Evolutionary conservation across 2,329 filamentous ascomycete species (phyloP).

Genomic region (Ilyonectria robusta): DNA sequence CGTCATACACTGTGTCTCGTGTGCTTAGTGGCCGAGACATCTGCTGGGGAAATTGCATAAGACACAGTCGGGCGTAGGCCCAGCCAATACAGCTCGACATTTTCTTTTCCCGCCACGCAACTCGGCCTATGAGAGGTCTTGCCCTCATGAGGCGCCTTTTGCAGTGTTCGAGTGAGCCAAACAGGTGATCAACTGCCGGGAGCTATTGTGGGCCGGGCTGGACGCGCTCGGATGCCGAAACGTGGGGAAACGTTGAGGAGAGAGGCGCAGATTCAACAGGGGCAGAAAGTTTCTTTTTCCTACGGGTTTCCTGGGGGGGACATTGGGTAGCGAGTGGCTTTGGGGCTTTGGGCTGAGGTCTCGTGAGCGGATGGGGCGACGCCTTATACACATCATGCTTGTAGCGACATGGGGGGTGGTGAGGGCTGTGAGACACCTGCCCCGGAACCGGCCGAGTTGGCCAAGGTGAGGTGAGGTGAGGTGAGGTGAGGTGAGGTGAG

Average conservation of each 20-base stretch:
- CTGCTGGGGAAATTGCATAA: conserved; percentile 13
- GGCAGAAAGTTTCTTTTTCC: conserved; percentile 26
- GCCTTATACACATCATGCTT: conserved; percentile 10
- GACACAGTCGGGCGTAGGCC: not conserved
- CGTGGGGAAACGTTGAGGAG: conserved; percentile 27
- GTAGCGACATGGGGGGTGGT: not conserved
- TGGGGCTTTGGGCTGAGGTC: not conserved
- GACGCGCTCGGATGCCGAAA: conserved; percentile 25
- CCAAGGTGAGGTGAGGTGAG: conserved; percentile 11
- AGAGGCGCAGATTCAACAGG: conserved; percentile 17
- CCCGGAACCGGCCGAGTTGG: conserved; percentile 1
- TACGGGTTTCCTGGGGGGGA: not conserved
- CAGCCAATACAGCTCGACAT: conserved; percentile 2
- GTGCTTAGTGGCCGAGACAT: conserved; percentile 3
- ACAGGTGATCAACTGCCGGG: conserved; percentile 21
- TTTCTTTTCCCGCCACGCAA: not conserved
- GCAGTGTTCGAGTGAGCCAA: not conserved
- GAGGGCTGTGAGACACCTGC: not conserved
- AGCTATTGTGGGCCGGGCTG: conserved; percentile 21
- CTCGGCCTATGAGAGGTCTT: conserved; percentile 7
- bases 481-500: conserved; percentile 9
- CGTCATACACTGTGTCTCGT: not conserved
- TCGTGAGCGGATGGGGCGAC: conserved; percentile 18
- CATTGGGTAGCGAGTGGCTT: conserved; percentile 4
- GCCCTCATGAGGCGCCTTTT: not conserved